Percentiles rank a stretch among this genome's conserved stretches.
Evolutionary conservation across 1,284 basidiomycete genomes (phyloP).

Genomic region (Anthracocystis panici-leucophaei): DNA sequence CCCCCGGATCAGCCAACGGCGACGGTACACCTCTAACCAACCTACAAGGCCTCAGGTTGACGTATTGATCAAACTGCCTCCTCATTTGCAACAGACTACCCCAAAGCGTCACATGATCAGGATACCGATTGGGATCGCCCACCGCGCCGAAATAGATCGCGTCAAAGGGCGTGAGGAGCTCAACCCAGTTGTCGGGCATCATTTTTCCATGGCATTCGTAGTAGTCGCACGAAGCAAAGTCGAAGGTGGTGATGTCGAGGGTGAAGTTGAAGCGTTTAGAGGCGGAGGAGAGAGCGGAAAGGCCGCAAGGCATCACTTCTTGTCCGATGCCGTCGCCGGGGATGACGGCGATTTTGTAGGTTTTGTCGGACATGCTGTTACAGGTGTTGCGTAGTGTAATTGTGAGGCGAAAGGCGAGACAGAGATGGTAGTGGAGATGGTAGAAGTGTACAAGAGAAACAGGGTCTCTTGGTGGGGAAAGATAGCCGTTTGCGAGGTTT

Average conservation of each 20-base stretch:
- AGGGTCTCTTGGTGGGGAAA: neutral
- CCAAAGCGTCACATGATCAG: slow-evolving; percentile 44
- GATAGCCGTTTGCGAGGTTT: too few relatives aligned
- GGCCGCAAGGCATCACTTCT: slow-evolving; percentile 68
- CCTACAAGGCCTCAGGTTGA: slow-evolving; percentile 74
- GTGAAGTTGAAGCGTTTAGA: slow-evolving; percentile 70
- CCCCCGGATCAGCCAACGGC: slow-evolving; percentile 70
- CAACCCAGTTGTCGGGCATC: slow-evolving; percentile 71
- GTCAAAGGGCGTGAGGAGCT: slow-evolving; percentile 67
- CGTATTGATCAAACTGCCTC: slow-evolving; percentile 75
- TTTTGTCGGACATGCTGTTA: slow-evolving; percentile 19
- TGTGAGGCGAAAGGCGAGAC: neutral
- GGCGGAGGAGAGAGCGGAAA: slow-evolving; percentile 28
- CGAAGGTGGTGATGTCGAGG: slow-evolving; percentile 70
- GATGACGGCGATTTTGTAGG: slow-evolving; percentile 74
- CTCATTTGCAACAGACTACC: slow-evolving; percentile 70
- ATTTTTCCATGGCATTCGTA: slow-evolving; percentile 70
- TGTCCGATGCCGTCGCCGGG: slow-evolving; percentile 76
- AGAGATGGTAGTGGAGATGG: neutral
- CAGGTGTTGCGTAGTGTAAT: neutral
- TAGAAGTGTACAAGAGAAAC: neutral
- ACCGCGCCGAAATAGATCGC: slow-evolving; percentile 72
- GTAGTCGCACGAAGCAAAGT: slow-evolving; percentile 70
- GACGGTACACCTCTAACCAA: slow-evolving; percentile 74
- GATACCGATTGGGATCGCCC: slow-evolving; percentile 67